phyloP scores from a whole-genome alignment of 495 filamentous ascomycete genomes.

The Daldinia vernicosa region DNA sequence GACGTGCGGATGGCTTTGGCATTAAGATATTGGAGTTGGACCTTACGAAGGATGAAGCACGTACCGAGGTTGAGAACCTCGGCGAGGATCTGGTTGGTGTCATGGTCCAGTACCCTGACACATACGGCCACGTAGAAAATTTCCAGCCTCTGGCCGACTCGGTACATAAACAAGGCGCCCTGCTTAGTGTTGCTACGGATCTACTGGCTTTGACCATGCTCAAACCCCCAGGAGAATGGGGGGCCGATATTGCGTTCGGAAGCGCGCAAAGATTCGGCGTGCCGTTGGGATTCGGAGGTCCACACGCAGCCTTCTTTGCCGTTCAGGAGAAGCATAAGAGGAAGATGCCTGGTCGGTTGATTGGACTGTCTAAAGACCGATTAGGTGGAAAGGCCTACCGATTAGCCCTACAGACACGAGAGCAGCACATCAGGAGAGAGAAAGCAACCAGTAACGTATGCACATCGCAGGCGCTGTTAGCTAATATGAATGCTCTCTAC shows the following conservation, averaged over 20 bases:
- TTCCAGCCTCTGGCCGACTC: conserved; percentile 76
- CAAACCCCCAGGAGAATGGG: conserved; percentile 94
- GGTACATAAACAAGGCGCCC: conserved; percentile 81
- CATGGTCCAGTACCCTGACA: conserved; percentile 94
- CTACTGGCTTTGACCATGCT: conserved; percentile 88
- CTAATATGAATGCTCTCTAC: conserved; percentile 98
- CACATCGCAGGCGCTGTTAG: conserved; percentile 92
- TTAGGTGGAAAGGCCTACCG: conserved; percentile 85
- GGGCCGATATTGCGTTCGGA: conserved; percentile 96
- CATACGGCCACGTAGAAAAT: conserved; percentile 81
- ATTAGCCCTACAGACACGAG: conserved; percentile 90
- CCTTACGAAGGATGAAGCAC: conserved; percentile 66
- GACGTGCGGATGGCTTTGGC: conserved; percentile 92
- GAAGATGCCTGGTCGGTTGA: conserved; percentile 92
- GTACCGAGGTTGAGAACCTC: conserved; percentile 71
- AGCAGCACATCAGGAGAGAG: conserved; percentile 97
- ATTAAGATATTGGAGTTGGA: conserved; percentile 80
- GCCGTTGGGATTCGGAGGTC: conserved; percentile 92
- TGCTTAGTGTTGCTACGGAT: conserved; percentile 91
- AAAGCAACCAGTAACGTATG: conserved; percentile 99
- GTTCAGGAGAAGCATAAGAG: conserved; percentile 92
- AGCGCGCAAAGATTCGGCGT: conserved; percentile 96
- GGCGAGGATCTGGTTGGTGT: conserved; percentile 90
- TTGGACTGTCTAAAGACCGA: conserved; percentile 93
- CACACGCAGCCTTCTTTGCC: conserved; percentile 97